Evolutionary conservation across 1,139 yeast genomes (phyloP).

Genomic region (Protomyces inouyei): DNA sequence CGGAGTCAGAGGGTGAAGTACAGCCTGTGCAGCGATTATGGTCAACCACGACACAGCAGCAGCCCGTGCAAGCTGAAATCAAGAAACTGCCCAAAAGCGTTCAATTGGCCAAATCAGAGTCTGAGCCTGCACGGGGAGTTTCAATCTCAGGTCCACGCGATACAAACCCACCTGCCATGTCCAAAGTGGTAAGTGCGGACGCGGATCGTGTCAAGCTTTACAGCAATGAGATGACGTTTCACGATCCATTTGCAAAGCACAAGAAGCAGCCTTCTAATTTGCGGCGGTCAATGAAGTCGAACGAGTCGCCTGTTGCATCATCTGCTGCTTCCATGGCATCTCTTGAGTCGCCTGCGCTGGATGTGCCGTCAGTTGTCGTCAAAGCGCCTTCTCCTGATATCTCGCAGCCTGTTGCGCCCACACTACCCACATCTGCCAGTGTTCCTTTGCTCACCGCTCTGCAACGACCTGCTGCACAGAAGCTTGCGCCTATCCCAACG

Average conservation of each 20-base stretch:
- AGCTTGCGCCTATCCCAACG: neutral
- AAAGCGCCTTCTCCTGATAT: neutral
- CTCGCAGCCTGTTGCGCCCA: neutral
- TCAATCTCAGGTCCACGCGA: neutral
- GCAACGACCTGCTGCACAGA: neutral
- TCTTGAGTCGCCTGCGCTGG: neutral
- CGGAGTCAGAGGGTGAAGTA: neutral
- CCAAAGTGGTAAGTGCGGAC: neutral
- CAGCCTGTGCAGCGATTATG: neutral
- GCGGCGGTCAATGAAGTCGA: neutral
- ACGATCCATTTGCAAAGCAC: conserved; percentile 13
- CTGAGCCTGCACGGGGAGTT: neutral
- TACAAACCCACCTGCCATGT: neutral
- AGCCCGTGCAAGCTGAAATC: neutral
- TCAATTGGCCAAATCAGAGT: neutral
- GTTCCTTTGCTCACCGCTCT: neutral
- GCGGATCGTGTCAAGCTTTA: conserved; percentile 6
- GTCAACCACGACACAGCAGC: neutral
- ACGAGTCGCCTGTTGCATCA: neutral
- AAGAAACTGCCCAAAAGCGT: neutral
- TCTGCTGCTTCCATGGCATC: neutral
- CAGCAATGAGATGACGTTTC: conserved; percentile 15
- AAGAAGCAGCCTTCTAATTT: neutral
- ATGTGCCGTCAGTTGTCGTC: neutral
- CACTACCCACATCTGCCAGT: neutral